Base-by-base conservation (phyloP, 257 asterid genomes). In the Penstemon barbatus region DNA sequence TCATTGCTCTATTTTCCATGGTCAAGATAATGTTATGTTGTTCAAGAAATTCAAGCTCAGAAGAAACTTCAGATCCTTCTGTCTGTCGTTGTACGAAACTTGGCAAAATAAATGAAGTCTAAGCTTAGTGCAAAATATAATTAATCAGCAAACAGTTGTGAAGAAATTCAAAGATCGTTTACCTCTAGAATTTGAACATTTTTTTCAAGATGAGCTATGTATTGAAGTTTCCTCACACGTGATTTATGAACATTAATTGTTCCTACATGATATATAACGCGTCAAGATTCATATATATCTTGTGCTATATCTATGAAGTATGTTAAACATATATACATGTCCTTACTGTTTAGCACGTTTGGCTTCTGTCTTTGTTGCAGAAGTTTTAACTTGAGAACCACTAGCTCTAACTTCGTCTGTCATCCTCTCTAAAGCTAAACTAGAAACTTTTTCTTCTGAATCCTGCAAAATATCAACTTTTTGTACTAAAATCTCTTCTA, bases 141-240 rank as follows among this genome's bases (percentile, higher is more conserved):
- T 42, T 4, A 1, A 50, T 42, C 40, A 57, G 18, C 39, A 3
- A 2, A 70, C 33, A 11, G 42, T 51, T 33, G 8, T 4, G 3
- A 10, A 6, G 33, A 9, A 15, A 18, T 57, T 13, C 3, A 25
- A 42, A 41, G 70, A 50, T 13, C 37, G 12, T 67, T 63, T 79
- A 85, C 98, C 89, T 85, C 91, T 48, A 93, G 65, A 54, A 75
- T 56, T 25, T 90, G 85, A 43, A 85, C 81, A 13, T 94, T 80
- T 75, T 87, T 88, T 77, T 93, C 98, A 59, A 93, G 96, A 73
- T 88, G 90, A 80, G 90, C 75, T 74, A 90, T 86, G 74, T 93
- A 89, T 68, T 88, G 93, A 78, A 92, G 96, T 66, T 92, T 92
- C 81, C 96, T 85, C 55, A 85, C 90, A 66, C 98, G 68, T 19